A percentile compares a stretch with the other conserved stretches of the same genome.
phyloP scores from a whole-genome alignment of 306 rosid species.

The Prunus campanulata region DNA sequence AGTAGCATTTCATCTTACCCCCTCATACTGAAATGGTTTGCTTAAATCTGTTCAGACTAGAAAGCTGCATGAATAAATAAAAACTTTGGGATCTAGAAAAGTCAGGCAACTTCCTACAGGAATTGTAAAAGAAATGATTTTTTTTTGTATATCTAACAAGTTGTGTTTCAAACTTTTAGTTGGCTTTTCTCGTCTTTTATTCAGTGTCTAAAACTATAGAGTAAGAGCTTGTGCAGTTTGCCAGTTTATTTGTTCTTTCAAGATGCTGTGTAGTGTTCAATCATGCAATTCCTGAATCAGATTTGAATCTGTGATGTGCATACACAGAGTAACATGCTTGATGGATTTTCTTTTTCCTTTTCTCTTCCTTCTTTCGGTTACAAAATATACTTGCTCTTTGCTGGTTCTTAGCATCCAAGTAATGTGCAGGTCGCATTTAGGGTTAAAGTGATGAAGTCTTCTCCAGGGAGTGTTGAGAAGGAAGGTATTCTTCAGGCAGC shows the following conservation, averaged over 20 bases:
- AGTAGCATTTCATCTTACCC: too few species aligned
- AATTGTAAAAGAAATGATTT: too few species aligned
- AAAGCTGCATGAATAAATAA: too few species aligned
- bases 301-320: not conserved
- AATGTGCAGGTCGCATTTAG: conserved; percentile 68
- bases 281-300: not conserved
- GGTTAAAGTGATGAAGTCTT: conserved; percentile 61
- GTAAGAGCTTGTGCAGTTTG: too few species aligned
- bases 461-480: conserved; percentile 30
- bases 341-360: not conserved
- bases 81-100: too few species aligned
- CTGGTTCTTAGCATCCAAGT: conserved; percentile 12
- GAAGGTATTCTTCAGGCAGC: conserved; percentile 40
- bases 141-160: not conserved
- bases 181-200: not conserved
- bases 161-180: not conserved
- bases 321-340: not conserved
- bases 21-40: too few species aligned
- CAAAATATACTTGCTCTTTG: not conserved
- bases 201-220: too few species aligned
- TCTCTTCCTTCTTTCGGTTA: too few species aligned
- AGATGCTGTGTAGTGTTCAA: not conserved
- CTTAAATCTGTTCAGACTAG: too few species aligned
- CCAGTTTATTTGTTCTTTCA: too few species aligned
- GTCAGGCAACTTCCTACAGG: too few species aligned